Conservation (phyloP, 345 rosid species). For the Rhodamnia rubescens region DNA sequence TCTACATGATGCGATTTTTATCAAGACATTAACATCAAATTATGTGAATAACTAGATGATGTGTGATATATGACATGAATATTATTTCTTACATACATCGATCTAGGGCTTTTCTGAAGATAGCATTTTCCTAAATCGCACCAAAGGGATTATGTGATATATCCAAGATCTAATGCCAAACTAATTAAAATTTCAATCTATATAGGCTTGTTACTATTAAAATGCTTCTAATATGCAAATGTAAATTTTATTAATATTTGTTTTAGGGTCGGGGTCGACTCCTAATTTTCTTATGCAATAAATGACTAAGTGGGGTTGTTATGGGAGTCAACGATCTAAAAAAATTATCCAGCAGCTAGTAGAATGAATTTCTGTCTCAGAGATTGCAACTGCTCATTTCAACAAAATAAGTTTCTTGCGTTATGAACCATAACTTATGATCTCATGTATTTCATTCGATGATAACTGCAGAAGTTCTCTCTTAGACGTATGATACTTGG, state of each 20-base stretch:
- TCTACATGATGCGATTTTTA: not conserved
- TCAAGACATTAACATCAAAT: not conserved
- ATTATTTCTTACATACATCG: not conserved
- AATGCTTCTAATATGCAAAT: not conserved
- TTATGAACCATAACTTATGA: not conserved
- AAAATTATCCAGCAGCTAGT: not conserved
- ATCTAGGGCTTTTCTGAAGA: not conserved
- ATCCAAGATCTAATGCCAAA: not conserved
- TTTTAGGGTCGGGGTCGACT: not conserved
- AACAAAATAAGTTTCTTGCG: not conserved
- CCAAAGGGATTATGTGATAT: not conserved
- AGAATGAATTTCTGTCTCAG: not conserved
- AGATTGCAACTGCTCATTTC: not conserved
- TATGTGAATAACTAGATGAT: not conserved
- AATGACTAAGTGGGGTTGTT: constrained; percentile 53
- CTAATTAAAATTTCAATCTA: not conserved
- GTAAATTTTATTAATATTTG: not conserved
- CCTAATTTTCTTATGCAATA: not conserved
- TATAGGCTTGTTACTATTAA: not conserved
- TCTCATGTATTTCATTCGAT: not conserved
- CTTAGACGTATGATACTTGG: not conserved
- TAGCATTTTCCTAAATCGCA: not conserved
- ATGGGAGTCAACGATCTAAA: constrained; percentile 25
- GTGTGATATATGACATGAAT: not conserved
- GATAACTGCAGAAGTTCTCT: not conserved